Evolutionary conservation across 495 filamentous ascomycete genomes (phyloP).

Genomic region (Bathelium albidoporum): DNA sequence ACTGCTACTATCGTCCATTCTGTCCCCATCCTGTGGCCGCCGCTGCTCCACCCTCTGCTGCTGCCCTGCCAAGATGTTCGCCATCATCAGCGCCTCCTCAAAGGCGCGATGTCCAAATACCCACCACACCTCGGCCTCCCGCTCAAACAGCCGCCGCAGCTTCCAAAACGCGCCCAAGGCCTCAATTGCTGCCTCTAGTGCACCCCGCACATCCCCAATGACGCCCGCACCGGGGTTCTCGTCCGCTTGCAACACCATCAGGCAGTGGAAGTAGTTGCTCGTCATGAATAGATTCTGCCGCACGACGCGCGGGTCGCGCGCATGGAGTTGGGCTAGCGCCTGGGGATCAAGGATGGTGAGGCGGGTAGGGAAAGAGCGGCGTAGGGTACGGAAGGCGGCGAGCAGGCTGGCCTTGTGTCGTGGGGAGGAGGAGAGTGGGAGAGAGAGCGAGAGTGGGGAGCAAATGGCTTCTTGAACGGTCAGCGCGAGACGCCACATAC

Average conservation of each 20-base stretch:
- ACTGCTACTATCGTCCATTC: background rate
- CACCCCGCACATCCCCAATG: slow-evolving; percentile 43
- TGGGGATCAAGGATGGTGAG: slow-evolving; percentile 52
- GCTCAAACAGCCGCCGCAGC: slow-evolving; percentile 49
- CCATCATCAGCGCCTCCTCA: slow-evolving; percentile 44
- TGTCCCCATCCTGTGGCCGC: background rate
- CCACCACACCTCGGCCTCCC: slow-evolving; percentile 65
- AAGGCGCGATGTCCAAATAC: slow-evolving; percentile 66
- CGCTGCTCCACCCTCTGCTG: background rate
- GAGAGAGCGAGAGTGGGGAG: slow-evolving; percentile 51
- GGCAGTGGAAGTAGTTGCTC: slow-evolving; percentile 63
- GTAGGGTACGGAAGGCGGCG: slow-evolving; percentile 49
- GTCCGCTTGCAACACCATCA: slow-evolving; percentile 57
- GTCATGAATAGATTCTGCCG: slow-evolving; percentile 59
- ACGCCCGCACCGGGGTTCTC: slow-evolving; percentile 50
- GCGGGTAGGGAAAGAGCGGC: slow-evolving; percentile 50
- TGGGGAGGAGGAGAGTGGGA: slow-evolving; percentile 50
- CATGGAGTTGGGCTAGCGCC: slow-evolving; percentile 39
- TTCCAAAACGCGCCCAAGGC: slow-evolving; percentile 56
- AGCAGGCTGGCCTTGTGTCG: slow-evolving; percentile 52
- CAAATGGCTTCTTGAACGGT: slow-evolving; percentile 61
- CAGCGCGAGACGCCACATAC: slow-evolving; percentile 62
- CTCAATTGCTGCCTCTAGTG: slow-evolving; percentile 59
- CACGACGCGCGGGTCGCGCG: slow-evolving; percentile 46
- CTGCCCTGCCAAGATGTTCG: slow-evolving; percentile 22